These are phyloP conservation scores for Cicer yamashitae DNA, from an alignment of 306 rosid genomes.

Conservation along the genomic window DNA sequence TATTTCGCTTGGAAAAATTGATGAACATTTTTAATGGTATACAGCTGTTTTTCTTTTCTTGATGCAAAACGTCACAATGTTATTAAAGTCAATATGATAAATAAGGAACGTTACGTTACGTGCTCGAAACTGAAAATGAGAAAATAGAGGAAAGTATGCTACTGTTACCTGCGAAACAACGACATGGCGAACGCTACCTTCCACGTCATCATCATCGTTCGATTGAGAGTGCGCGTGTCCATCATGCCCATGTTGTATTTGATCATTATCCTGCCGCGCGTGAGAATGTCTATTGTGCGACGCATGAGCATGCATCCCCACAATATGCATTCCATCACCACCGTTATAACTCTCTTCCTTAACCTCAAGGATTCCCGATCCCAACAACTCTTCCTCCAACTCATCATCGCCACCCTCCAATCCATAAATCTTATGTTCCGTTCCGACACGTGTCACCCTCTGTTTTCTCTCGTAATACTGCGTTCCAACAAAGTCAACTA, in stretches of 20 bases:
- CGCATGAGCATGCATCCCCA: constrained; percentile 85
- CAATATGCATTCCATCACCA: constrained; percentile 78
- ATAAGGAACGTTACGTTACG: neutral
- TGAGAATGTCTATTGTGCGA: constrained; percentile 71
- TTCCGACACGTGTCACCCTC: constrained; percentile 11
- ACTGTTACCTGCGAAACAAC: constrained; percentile 80
- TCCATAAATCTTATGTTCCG: too few relatives aligned
- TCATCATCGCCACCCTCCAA: constrained; percentile 21
- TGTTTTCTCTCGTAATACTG: constrained; percentile 75
- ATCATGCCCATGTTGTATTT: constrained; percentile 1
- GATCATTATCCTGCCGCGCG: neutral
- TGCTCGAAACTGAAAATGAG: neutral
- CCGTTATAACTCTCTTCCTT: constrained; percentile 69
- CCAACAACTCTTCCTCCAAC: constrained; percentile 25
- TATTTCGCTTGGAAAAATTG: too few relatives aligned
- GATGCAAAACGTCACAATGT: neutral
- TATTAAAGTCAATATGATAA: neutral
- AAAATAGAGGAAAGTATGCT: neutral
- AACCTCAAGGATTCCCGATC: constrained; percentile 45
- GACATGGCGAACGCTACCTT: constrained; percentile 66
- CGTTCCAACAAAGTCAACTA: constrained; percentile 79
- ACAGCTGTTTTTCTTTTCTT: neutral
- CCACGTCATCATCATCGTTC: constrained; percentile 52
- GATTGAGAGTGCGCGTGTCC: constrained; percentile 66
- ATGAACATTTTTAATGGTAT: too few relatives aligned